Base-by-base conservation (phyloP, 2,329 filamentous ascomycete genomes). In the Colletotrichum shisoi region DNA sequence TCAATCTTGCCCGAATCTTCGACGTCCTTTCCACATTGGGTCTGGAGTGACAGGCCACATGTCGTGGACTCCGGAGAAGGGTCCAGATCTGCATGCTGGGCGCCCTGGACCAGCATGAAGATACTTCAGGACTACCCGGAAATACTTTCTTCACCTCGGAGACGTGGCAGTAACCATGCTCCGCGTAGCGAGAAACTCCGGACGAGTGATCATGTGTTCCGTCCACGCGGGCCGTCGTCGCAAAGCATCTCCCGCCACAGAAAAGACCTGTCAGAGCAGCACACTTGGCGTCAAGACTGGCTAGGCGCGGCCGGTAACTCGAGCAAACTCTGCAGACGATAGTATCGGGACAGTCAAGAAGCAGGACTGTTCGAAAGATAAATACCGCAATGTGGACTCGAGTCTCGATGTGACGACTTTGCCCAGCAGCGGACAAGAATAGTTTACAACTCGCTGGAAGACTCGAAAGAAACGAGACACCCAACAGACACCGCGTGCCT, bases 1-100 rank as follows among this genome's bases (percentile, higher is more conserved):
- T 42, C 13, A n/a, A 31, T 48, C 39, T 34, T 44, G 34, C 44
- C 44, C 57, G 40, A 48, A 53, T 4, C 52, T 15, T 53, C 21
- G 42, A 68, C 4, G 40, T 57, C 13, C 52, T 67, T 62, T 31
- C 66, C 57, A 37, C 19, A 62, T 62, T 27, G 6, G 62, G 51
- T 24, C 39, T 57, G 65, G 53, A 17, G 34, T 52, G 27, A 24
- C 37, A 39, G 49, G 45, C 37, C 31, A 15, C 56, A 65, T 61
- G 27, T 44, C 62, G 44, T 66, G 52, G 42, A 62, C 62, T 46
- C 65, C 49, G 56, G 44, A 42, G 53, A 60, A 19, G 46, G 40
- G 60, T 58, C 62, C 51, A 37, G 54, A 65, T 66, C 56, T 21
- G 19, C 44, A 39, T 21, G 17, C 37, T 31, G 27, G 34, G 27